Conservation (phyloP, 805 yeast genomes). For the Komagataella kurtzmanii region DNA sequence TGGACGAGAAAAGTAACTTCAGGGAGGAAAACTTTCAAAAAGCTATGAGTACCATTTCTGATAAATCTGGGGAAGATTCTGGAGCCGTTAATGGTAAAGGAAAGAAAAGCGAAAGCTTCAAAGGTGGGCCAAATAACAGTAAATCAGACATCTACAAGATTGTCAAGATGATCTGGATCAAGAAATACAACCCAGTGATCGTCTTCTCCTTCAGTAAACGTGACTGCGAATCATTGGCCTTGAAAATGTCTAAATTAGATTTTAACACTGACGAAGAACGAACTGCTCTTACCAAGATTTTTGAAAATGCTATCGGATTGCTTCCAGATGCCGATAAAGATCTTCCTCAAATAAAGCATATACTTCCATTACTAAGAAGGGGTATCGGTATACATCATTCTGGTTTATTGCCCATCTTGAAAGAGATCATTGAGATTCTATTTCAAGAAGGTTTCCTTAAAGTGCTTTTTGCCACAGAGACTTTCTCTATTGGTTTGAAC, state of each 20-base stretch:
- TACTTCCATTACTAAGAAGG: constrained; percentile 76
- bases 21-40: constrained; percentile 97
- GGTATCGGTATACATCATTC: constrained; percentile 99
- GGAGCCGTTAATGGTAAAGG: constrained; percentile 46
- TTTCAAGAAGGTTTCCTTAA: constrained; percentile 95
- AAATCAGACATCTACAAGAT: constrained; percentile 88
- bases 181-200: constrained; percentile 93
- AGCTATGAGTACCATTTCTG: constrained; percentile 90
- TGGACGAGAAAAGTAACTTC: constrained; percentile 91
- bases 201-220: constrained; percentile 96
- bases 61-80: constrained; percentile 76
- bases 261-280: constrained; percentile 92
- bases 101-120: constrained; percentile 68
- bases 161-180: constrained; percentile 95
- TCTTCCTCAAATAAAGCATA: constrained; percentile 87
- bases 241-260: constrained; percentile 91
- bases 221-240: constrained; percentile 89
- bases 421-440: constrained; percentile 89
- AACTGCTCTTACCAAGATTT: constrained; percentile 79
- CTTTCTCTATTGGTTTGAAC: constrained; percentile 94
- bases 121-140: constrained; percentile 73
- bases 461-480: constrained; percentile 94
- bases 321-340: constrained; percentile 86
- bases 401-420: constrained; percentile 84
- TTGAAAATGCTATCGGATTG: constrained; percentile 77